Evolutionary conservation across 2,329 filamentous ascomycete species (phyloP).

Genomic region (Trichoderma asperellum): DNA sequence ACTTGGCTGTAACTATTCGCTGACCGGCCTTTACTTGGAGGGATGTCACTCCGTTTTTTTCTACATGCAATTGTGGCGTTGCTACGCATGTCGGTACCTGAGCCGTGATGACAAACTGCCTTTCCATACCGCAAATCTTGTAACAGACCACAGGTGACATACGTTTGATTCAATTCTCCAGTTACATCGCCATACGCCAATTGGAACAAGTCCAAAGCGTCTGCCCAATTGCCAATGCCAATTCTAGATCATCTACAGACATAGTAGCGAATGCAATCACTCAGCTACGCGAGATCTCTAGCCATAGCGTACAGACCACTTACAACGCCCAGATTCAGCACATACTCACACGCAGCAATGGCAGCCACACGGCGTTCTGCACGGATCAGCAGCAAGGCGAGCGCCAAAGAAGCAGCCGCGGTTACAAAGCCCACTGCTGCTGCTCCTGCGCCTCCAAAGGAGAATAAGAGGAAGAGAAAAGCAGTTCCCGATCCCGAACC

Average conservation of each 20-base stretch:
- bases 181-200: not conserved
- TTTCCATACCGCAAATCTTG: not conserved
- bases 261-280: not conserved
- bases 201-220: not conserved
- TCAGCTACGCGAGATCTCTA: not conserved
- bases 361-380: slow-evolving; percentile 46
- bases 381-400: slow-evolving; percentile 42
- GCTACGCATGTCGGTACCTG: slow-evolving; percentile 18
- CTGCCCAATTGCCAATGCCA: not conserved
- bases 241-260: not conserved
- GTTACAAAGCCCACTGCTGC: not conserved
- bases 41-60: slow-evolving; percentile 10
- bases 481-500: slow-evolving; percentile 33
- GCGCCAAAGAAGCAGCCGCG: not conserved
- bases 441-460: not conserved
- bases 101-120: slow-evolving; percentile 8
- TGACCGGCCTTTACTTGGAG: not conserved
- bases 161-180: not conserved
- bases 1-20: not conserved
- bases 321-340: slow-evolving; percentile 6
- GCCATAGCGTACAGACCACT: not conserved
- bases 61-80: not conserved
- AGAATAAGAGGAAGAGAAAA: slow-evolving; percentile 44
- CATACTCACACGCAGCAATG: slow-evolving; percentile 30
- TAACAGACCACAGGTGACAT: not conserved